phyloP scores from a whole-genome alignment of 805 yeast genomes.

The Danielozyma ontarioensis region DNA sequence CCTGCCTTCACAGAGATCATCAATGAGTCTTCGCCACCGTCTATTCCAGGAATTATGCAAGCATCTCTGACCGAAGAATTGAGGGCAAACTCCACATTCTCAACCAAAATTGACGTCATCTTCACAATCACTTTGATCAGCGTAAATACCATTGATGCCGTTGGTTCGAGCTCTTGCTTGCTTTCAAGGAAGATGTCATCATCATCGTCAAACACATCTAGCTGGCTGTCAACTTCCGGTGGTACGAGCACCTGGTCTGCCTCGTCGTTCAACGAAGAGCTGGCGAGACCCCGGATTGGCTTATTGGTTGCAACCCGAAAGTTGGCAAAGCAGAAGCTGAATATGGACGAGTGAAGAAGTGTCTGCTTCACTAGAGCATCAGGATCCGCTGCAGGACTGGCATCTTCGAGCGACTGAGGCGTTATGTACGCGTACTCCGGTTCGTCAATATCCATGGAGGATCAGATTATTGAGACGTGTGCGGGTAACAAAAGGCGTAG shows the following conservation, averaged over 20 bases:
- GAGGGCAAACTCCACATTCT: conserved; percentile 24
- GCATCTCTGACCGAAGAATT: conserved; percentile 29
- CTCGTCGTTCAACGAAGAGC: conserved; percentile 32
- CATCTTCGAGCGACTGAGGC: neutral
- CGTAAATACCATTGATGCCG: conserved; percentile 2
- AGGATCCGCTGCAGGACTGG: neutral
- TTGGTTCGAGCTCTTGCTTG: conserved; percentile 1
- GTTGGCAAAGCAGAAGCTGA: conserved; percentile 25
- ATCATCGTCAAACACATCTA: conserved; percentile 32
- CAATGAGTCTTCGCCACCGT: conserved; percentile 32
- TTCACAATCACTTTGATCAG: conserved; percentile 24
- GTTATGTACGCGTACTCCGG: conserved; percentile 6
- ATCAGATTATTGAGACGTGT: neutral
- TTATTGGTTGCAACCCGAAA: conserved; percentile 29
- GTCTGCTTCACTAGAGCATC: conserved; percentile 27
- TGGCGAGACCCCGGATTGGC: conserved; percentile 28
- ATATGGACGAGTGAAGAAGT: conserved; percentile 36
- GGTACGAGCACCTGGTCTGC: conserved; percentile 28
- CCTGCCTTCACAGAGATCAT: conserved; percentile 37
- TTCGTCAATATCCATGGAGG: conserved; percentile 7
- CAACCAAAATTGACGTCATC: conserved; percentile 25
- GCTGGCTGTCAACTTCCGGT: conserved; percentile 31
- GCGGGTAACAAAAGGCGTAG: neutral
- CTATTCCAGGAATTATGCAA: conserved; percentile 20
- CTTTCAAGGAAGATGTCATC: conserved; percentile 17